Conservation (phyloP, 2,329 filamentous ascomycete genomes). For the Exophiala sp. region DNA sequence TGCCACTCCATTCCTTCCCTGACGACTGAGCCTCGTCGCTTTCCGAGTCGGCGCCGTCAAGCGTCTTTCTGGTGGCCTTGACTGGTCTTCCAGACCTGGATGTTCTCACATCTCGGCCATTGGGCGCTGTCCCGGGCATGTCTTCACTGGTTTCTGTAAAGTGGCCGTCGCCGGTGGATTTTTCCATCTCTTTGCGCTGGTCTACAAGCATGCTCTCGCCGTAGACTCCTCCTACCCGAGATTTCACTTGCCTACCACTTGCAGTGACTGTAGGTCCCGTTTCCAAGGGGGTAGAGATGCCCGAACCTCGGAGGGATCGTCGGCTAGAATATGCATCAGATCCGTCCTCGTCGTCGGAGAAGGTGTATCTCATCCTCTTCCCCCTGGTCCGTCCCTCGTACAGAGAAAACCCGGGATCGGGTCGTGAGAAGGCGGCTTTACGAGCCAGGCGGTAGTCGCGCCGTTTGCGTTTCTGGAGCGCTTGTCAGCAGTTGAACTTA, state of each 20-base stretch:
- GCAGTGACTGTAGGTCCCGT: conserved; percentile 64
- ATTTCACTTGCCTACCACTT: conserved; percentile 74
- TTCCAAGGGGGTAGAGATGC: conserved; percentile 66
- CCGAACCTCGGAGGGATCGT: conserved; percentile 61
- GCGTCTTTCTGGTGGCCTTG: conserved; percentile 23
- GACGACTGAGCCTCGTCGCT: conserved; percentile 58
- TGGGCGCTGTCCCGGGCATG: conserved; percentile 37
- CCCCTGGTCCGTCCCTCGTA: conserved; percentile 95
- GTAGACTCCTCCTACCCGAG: conserved; percentile 49
- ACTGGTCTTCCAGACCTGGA: conserved; percentile 20
- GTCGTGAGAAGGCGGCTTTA: conserved; percentile 79
- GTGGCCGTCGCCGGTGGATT: conserved; percentile 39
- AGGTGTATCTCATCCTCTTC: conserved; percentile 95
- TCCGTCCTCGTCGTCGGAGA: conserved; percentile 68
- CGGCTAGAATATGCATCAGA: conserved; percentile 60
- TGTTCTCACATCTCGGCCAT: conserved; percentile 36
- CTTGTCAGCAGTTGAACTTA: conserved; percentile 21
- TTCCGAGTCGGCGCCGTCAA: conserved; percentile 42
- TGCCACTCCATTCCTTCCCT: conserved; percentile 44
- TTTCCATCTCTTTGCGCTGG: conserved; percentile 37
- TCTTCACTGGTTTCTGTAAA: conserved; percentile 43
- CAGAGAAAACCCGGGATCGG: conserved; percentile 81
- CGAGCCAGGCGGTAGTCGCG: conserved; percentile 84
- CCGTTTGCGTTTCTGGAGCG: conserved; percentile 73
- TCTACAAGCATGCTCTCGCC: conserved; percentile 53